Evolutionary conservation across 2,329 filamentous ascomycete genomes (phyloP).

Genomic region (Ophiostoma perfectum): DNA sequence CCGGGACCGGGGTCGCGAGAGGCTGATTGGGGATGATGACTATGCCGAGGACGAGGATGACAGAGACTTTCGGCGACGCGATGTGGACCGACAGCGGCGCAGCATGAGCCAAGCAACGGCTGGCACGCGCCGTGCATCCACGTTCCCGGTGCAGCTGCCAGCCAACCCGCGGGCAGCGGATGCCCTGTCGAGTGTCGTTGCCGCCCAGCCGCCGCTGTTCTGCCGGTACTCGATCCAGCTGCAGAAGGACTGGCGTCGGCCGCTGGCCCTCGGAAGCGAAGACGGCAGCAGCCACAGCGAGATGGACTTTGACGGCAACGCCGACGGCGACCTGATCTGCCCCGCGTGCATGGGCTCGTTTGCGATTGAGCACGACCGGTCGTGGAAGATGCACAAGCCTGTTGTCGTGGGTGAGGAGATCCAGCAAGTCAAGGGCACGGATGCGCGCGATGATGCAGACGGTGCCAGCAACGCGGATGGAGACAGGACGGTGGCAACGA

Average conservation of each 20-base stretch:
- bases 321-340: constrained; percentile 25
- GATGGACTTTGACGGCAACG: not conserved
- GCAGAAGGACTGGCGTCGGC: constrained; percentile 29
- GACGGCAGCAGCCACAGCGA: constrained; percentile 17
- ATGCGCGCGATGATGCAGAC: not conserved
- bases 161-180: not conserved
- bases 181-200: not conserved
- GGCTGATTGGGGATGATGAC: no score
- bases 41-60: not conserved
- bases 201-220: constrained; percentile 29
- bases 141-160: not conserved
- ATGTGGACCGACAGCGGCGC: not conserved
- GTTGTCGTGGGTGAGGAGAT: constrained; percentile 22
- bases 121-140: not conserved
- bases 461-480: not conserved
- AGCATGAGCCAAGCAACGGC: not conserved
- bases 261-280: constrained; percentile 25
- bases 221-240: constrained; percentile 34
- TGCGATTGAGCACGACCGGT: constrained; percentile 29
- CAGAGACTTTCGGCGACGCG: not conserved
- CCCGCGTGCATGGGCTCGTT: constrained; percentile 30
- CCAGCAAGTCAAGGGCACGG: not conserved
- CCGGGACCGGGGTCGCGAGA: no score
- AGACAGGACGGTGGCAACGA: not conserved
- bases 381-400: constrained; percentile 33